Evolutionary conservation across 257 asterid species (phyloP), one percentile per base, ranked within the genome.

Genomic region (Henckelia pumila): DNA sequence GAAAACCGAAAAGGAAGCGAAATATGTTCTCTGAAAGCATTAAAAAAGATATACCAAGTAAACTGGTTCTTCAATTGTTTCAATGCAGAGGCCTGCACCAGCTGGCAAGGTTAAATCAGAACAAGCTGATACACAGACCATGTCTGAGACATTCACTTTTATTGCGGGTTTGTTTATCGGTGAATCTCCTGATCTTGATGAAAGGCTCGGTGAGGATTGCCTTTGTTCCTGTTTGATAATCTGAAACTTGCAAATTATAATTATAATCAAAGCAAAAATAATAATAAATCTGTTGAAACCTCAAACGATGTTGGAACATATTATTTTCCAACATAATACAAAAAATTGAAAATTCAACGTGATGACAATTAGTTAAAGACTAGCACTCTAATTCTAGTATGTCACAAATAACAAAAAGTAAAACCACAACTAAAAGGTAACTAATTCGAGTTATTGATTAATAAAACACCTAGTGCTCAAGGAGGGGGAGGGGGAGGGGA

Each of bases 51-150:
- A 74, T 80, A 94, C 99, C 95, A 94, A 68, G 88, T 73, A 91
- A 69, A 90, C 76, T 7, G 97, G 95, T 70, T 97, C 99, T 6
- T 70, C 80, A 73, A 84, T 71, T 16, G 97, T 91, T 68, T 88
- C 81, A 28, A 94, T 84, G 82, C 91, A 82, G 59, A 94, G 89
- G 77, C 97, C 96, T 28, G 99, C 96, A 59, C 99, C 99, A 73
- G 95, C 91, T 49, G 97, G 97, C 76, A 94, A 84, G 5, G 97
- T 94, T 49, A 94, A 95, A 85, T 94, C 99, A 69, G 96, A 89
- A 68, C 89, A 94, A 22, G 99, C 83, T 11, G 96, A 84, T 16
- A 85, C 86, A 8, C 93, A 87, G 64, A 86, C 78, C 56, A 94
- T 94, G 79, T 84, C 95, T 47, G 85, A 77, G 74, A 91, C 85